Evolutionary conservation across 495 filamentous ascomycete species (phyloP).

Genomic region (Xylaria castorea): DNA sequence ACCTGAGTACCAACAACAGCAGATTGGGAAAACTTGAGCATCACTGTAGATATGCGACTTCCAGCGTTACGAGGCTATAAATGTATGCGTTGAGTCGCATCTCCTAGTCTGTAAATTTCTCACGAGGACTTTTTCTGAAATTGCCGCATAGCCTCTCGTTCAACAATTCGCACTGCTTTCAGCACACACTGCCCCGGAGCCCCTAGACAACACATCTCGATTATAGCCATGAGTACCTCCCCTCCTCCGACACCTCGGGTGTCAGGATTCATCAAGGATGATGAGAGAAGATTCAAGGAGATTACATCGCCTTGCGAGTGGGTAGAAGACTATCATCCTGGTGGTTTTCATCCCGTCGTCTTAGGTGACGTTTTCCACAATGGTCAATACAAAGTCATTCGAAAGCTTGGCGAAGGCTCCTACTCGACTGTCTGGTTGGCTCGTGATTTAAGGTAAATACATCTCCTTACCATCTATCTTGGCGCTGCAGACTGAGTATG

Average conservation of each 20-base stretch:
- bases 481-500: constrained; percentile 25
- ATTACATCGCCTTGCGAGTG: constrained; percentile 21
- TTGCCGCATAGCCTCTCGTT: neutral
- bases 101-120: constrained; percentile 5
- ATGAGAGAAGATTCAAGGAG: neutral
- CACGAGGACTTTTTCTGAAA: neutral
- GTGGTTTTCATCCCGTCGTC: constrained; percentile 54
- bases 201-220: constrained; percentile 2
- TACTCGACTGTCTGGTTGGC: constrained; percentile 61
- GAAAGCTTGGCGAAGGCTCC: constrained; percentile 46
- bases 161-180: constrained; percentile 12
- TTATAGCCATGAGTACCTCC: neutral
- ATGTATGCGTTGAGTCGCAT: constrained; percentile 1
- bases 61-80: constrained; percentile 3
- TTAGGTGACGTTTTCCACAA: constrained; percentile 48
- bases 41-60: constrained; percentile 7
- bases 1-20: neutral
- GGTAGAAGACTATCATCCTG: constrained; percentile 42
- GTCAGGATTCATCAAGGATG: neutral
- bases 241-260: neutral
- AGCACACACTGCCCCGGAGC: constrained; percentile 6
- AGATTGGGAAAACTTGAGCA: constrained; percentile 1
- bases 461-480: constrained; percentile 26
- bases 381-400: constrained; percentile 52
- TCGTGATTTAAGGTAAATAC: constrained; percentile 40